These are phyloP conservation scores for Arthroderma sp. DNA, from an alignment of 2,329 filamentous ascomycete genomes.

Conservation along the genomic window DNA sequence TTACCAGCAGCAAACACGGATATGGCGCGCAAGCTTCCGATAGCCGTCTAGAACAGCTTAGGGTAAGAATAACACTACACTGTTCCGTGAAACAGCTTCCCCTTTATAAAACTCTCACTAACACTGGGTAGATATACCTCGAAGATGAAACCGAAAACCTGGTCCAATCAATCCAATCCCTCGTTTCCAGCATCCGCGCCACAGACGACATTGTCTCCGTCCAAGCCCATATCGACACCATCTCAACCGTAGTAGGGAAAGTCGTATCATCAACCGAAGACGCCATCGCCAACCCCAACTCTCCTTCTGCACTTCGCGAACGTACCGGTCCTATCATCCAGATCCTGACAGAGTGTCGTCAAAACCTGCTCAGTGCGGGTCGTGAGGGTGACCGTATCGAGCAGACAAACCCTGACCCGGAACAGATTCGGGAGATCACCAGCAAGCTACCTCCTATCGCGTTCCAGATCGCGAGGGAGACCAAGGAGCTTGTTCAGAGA, in stretches of 20 bases:
- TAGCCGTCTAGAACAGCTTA: conserved; percentile 46
- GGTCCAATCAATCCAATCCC: conserved; percentile 67
- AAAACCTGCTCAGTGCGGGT: conserved; percentile 51
- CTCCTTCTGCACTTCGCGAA: conserved; percentile 37
- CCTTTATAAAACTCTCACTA: conserved; percentile 9
- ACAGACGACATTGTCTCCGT: conserved; percentile 53
- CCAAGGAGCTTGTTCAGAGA: conserved; percentile 55
- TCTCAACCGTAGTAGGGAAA: conserved; percentile 56
- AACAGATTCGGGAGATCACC: conserved; percentile 44
- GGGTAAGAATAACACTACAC: conserved; percentile 30
- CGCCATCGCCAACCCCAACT: conserved; percentile 37
- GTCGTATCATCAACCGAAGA: conserved; percentile 54
- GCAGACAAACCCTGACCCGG: conserved; percentile 42
- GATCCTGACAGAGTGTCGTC: conserved; percentile 47
- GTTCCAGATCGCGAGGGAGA: conserved; percentile 74
- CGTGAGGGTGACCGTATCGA: conserved; percentile 38
- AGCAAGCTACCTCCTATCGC: conserved; percentile 67
- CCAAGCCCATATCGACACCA: conserved; percentile 55
- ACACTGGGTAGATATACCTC: conserved; percentile 49
- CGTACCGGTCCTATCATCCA: conserved; percentile 28
- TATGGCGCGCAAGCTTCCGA: conserved; percentile 32
- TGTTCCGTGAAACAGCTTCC: neutral
- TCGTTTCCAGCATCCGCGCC: conserved; percentile 58
- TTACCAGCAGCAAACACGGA: conserved; percentile 19
- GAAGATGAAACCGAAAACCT: conserved; percentile 71